Percentiles rank a stretch among this genome's conserved stretches.
These are phyloP conservation scores for Podila clonocystis DNA, from an alignment of 192 early-diverging fungal species.

Conservation along the genomic window DNA sequence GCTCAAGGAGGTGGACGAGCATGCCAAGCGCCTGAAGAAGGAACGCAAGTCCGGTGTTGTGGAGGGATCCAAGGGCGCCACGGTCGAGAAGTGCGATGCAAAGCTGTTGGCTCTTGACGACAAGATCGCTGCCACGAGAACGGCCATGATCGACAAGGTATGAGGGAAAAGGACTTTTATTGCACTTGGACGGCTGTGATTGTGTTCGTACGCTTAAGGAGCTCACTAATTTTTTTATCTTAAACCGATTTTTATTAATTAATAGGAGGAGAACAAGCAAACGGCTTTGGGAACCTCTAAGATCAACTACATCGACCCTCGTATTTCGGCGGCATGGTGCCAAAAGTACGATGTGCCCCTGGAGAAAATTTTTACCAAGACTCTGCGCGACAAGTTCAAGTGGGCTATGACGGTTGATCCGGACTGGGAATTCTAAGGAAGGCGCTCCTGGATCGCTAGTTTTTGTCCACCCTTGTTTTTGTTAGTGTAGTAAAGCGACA, in stretches of 20 bases:
- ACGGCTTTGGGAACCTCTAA: slow-evolving; percentile 97
- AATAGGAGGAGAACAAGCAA: slow-evolving; percentile 93
- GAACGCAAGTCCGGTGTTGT: slow-evolving; percentile 60
- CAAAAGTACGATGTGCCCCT: slow-evolving; percentile 87
- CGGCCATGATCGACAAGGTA: slow-evolving; percentile 87
- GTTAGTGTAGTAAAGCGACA: too few species aligned
- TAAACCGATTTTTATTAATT: background rate
- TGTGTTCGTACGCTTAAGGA: background rate
- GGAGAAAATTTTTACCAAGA: slow-evolving; percentile 93
- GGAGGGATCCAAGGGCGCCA: slow-evolving; percentile 56
- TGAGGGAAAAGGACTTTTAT: background rate
- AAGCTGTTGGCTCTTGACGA: slow-evolving; percentile 77
- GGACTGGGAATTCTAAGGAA: slow-evolving; percentile 63
- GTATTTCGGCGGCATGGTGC: slow-evolving; percentile 96
- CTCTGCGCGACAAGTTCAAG: slow-evolving; percentile 93
- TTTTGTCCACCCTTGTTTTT: too few species aligned
- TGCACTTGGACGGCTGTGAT: background rate
- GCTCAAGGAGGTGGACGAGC: slow-evolving; percentile 62
- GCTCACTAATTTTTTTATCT: background rate
- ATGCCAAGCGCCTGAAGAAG: slow-evolving; percentile 55
- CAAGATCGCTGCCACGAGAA: slow-evolving; percentile 76
- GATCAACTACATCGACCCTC: slow-evolving; percentile 98
- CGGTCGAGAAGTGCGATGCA: slow-evolving; percentile 78
- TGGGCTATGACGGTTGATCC: slow-evolving; percentile 88
- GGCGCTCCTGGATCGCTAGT: background rate